Base-by-base conservation (phyloP, 1,284 basidiomycete species). In the Ustilago shanxiensis region DNA sequence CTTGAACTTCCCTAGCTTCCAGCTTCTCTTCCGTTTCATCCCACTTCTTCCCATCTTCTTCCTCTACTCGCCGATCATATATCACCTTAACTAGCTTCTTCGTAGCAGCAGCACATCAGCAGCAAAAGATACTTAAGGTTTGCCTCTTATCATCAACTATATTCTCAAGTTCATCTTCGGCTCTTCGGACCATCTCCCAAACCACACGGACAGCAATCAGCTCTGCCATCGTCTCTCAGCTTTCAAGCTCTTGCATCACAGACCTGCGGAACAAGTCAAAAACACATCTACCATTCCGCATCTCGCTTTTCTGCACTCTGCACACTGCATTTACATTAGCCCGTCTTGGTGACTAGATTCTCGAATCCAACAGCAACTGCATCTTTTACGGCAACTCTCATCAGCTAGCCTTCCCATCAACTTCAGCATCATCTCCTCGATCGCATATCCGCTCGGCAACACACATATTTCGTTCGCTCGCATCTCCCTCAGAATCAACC, bases 241-340 rank as follows among this genome's bases (percentile, higher is more conserved):
- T 41, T 50, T 31, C 44, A 37, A 59, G 49, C 47, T 20, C 29
- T 20, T 35, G 44, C 31, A 59, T 59, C 35, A 5, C 35, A 6
- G 28, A 28, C 31, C 22, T 44, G 33, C 52, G 52, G 35, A 44
- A 44, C 5, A 18, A 2, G 7, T 31, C 22, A 20, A 39, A n/a
- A n/a, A n/a, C n/a, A n/a, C n/a, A n/a, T n/a, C n/a, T n/a, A n/a
- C n/a, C n/a, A n/a, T n/a, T n/a, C n/a, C n/a, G n/a, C 18, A n/a
- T 56, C 37, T 29, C 54, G 31, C 6, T 37, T 26, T 31, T 29
- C 11, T 20, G 29, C 22, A 18, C 31, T 45, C 63, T 39, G 63
- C 57, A 37, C 24, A 37, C 50, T 56, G 55, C 65, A 60, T 67
- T 52, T 18, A 47, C 18, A 39, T 24, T 59, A 50, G 57, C 51